A percentile compares a stretch with the other conserved stretches of the same genome.
phyloP scores from a whole-genome alignment of 1,284 basidiomycete species.

The Thecaphora thlaspeos region DNA sequence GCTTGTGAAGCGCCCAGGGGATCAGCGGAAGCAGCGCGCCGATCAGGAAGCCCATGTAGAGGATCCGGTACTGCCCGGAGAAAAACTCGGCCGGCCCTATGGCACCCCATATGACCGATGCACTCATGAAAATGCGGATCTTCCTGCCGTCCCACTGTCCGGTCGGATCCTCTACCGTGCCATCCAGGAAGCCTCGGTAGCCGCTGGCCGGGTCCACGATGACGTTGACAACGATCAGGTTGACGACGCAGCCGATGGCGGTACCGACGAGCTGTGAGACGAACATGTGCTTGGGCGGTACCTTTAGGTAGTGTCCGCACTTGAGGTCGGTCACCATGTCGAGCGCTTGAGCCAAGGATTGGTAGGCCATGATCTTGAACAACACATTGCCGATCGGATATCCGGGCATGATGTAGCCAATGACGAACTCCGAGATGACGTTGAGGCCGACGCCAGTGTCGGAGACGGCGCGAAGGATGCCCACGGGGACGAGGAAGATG shows the following conservation, averaged over 20 bases:
- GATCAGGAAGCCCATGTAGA: constrained; percentile 59
- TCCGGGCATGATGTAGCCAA: constrained; percentile 62
- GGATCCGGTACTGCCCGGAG: constrained; percentile 59
- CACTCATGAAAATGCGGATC: constrained; percentile 57
- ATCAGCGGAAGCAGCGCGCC: constrained; percentile 60
- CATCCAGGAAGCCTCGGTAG: constrained; percentile 58
- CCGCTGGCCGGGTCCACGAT: constrained; percentile 52
- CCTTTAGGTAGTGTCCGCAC: constrained; percentile 57
- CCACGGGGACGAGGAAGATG: constrained; percentile 59
- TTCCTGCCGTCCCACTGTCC: constrained; percentile 59
- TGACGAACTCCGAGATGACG: constrained; percentile 61
- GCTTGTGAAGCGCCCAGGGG: constrained; percentile 60
- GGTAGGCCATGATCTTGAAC: constrained; percentile 60
- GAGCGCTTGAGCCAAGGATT: constrained; percentile 57
- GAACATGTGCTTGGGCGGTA: constrained; percentile 62
- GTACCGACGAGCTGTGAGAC: constrained; percentile 61
- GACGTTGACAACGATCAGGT: constrained; percentile 59
- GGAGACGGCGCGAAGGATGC: constrained; percentile 62
- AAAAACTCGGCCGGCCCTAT: constrained; percentile 62
- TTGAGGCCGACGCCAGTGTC: constrained; percentile 60
- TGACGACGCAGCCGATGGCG: constrained; percentile 60
- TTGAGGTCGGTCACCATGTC: constrained; percentile 61
- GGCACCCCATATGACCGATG: constrained; percentile 61
- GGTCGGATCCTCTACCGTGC: constrained; percentile 60
- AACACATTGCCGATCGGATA: constrained; percentile 60